phyloP scores from a whole-genome alignment of 176 grass and related monocot species.

The Bonia amplexicaulis region DNA sequence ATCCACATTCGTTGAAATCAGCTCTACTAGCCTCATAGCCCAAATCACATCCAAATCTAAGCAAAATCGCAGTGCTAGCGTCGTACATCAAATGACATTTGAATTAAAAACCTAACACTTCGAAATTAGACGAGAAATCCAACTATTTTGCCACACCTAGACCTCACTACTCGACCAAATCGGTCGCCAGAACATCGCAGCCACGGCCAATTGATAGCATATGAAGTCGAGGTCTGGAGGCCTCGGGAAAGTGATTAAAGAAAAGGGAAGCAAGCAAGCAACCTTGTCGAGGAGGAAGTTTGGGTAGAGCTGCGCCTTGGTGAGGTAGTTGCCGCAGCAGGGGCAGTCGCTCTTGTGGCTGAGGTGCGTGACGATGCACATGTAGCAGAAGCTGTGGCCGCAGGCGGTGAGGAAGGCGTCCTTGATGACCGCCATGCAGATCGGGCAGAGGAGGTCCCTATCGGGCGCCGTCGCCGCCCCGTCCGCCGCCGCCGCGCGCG shows the following conservation, averaged over 20 bases:
- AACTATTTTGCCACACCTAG: not conserved
- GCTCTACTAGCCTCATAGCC: not conserved
- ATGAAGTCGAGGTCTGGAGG: not conserved
- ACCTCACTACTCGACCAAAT: not conserved
- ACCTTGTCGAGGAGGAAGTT: constrained; percentile 99
- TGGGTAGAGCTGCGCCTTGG: constrained; percentile 90
- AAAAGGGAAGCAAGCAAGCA: not conserved
- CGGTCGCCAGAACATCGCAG: not conserved
- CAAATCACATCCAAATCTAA: not conserved
- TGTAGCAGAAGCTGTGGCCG: constrained; percentile 98
- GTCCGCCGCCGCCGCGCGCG: not conserved
- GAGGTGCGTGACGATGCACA: constrained; percentile 98
- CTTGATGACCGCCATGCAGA: constrained; percentile 99
- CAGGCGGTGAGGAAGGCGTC: constrained; percentile 94
- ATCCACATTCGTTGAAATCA: not conserved
- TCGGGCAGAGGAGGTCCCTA: constrained; percentile 90
- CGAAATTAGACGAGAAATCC: not conserved
- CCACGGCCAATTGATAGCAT: not conserved
- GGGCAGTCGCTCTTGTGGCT: constrained; percentile 89
- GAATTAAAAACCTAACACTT: not conserved
- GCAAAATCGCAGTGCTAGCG: not conserved
- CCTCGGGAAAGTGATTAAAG: not conserved
- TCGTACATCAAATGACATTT: not conserved
- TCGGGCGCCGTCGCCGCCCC: constrained; percentile 29
- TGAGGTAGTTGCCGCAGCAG: constrained; percentile 81